Percentiles rank a stretch among this genome's conserved stretches.
Evolutionary conservation across 257 asterid genomes (phyloP).

Genomic region (Orobanche coerulescens): DNA sequence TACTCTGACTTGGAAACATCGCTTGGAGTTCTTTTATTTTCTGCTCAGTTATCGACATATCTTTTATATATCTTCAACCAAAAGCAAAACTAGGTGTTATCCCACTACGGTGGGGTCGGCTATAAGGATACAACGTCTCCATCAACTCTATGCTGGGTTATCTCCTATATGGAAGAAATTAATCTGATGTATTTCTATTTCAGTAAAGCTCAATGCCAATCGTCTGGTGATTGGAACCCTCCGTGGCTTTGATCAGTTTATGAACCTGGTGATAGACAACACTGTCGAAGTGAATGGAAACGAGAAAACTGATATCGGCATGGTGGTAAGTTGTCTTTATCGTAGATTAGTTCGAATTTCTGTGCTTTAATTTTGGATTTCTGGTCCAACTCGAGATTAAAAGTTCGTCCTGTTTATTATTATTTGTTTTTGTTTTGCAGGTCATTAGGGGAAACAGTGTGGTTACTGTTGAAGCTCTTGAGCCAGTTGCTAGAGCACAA

Average conservation of each 20-base stretch:
- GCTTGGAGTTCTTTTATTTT: neutral
- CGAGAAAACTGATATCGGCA: conserved; percentile 85
- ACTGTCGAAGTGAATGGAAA: conserved; percentile 88
- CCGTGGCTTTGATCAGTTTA: conserved; percentile 90
- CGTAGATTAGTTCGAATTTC: neutral
- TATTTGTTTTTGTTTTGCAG: conserved; percentile 36
- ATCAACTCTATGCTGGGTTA: too few relatives aligned
- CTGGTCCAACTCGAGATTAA: too few relatives aligned
- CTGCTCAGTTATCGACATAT: too few relatives aligned
- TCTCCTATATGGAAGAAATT: neutral
- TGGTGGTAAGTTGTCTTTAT: conserved; percentile 61
- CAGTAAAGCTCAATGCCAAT: conserved; percentile 80
- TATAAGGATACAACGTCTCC: too few relatives aligned
- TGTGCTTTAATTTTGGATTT: neutral
- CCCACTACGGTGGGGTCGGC: too few relatives aligned
- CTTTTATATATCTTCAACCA: too few relatives aligned
- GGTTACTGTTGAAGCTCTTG: conserved; percentile 90
- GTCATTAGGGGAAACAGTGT: conserved; percentile 87
- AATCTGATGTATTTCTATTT: neutral
- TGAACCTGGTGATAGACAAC: conserved; percentile 84
- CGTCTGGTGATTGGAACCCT: conserved; percentile 84
- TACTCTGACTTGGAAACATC: neutral
- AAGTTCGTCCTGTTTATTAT: neutral
- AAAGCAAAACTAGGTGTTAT: too few relatives aligned
- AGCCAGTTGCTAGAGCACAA: conserved; percentile 60